Evolutionary conservation across 2,329 filamentous ascomycete genomes (phyloP).

Genomic region (Aureobasidium lini): DNA sequence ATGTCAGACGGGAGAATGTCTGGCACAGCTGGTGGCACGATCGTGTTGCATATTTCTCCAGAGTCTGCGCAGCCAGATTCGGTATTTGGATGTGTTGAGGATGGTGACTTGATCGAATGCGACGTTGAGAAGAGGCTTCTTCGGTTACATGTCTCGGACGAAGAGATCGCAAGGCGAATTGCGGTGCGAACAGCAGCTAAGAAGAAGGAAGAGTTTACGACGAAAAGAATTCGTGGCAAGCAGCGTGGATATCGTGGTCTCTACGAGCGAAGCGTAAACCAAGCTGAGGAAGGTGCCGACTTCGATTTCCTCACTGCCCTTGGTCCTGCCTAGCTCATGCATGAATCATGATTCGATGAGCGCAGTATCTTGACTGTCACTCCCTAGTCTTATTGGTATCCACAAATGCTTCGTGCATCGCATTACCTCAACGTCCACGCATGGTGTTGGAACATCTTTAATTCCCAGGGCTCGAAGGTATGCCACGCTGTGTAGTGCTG

Average conservation of each 20-base stretch:
- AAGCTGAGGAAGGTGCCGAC: conserved; percentile 52
- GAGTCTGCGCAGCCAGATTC: conserved; percentile 43
- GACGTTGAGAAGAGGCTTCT: conserved; percentile 38
- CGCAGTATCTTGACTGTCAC: too few species aligned
- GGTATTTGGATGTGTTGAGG: conserved; percentile 41
- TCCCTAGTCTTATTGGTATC: too few species aligned
- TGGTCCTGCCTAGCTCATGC: neutral
- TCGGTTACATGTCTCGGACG: conserved; percentile 35
- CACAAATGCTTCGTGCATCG: too few species aligned
- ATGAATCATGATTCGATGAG: neutral
- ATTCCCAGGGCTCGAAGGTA: too few species aligned
- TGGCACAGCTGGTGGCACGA: conserved; percentile 49
- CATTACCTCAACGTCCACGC: too few species aligned
- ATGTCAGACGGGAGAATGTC: conserved; percentile 49
- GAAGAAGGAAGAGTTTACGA: conserved; percentile 23
- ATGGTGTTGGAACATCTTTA: too few species aligned
- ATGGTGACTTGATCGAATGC: conserved; percentile 42
- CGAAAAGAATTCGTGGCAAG: conserved; percentile 16
- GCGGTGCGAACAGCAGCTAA: conserved; percentile 14
- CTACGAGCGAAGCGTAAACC: conserved; percentile 53
- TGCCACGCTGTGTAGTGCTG: too few species aligned
- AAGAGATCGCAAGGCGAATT: conserved; percentile 35
- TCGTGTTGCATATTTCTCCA: conserved; percentile 47
- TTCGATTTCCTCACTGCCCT: conserved; percentile 51
- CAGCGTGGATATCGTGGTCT: conserved; percentile 51